phyloP scores from a whole-genome alignment of 2,329 filamentous ascomycete species.

The Fusarium chlamydosporum region DNA sequence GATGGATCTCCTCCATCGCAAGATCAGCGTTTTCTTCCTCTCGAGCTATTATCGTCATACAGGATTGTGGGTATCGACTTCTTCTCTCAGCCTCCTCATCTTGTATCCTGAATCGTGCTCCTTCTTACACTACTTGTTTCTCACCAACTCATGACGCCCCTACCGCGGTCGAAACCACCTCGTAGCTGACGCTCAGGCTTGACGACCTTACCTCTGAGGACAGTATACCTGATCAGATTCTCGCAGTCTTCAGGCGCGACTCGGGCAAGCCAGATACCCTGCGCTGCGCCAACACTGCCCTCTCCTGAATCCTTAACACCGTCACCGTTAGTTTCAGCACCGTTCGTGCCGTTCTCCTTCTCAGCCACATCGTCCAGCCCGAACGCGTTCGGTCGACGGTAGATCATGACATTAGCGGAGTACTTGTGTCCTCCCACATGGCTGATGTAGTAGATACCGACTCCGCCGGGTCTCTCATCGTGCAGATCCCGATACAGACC shows the following conservation, averaged over 20 bases:
- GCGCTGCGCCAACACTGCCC: constrained; percentile 73
- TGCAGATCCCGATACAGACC: constrained; percentile 89
- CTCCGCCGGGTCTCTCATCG: constrained; percentile 90
- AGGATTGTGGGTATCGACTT: constrained; percentile 17
- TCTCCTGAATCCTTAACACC: constrained; percentile 42
- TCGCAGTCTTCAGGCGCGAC: constrained; percentile 91
- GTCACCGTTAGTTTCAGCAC: constrained; percentile 42
- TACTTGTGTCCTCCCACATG: constrained; percentile 98
- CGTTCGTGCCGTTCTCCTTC: constrained; percentile 51
- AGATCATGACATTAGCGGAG: constrained; percentile 93
- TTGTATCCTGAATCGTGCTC: neutral
- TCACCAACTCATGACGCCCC: constrained; percentile 88
- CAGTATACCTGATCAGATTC: constrained; percentile 89
- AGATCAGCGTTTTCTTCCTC: constrained; percentile 8
- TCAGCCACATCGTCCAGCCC: constrained; percentile 62
- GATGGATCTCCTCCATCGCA: constrained; percentile 6
- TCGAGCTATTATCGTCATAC: neutral
- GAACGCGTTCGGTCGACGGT: constrained; percentile 75
- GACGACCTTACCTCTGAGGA: constrained; percentile 93
- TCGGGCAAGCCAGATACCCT: constrained; percentile 93
- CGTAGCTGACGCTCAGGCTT: constrained; percentile 89
- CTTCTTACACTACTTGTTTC: constrained; percentile 3
- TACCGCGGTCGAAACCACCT: constrained; percentile 89
- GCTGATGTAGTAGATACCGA: constrained; percentile 95
- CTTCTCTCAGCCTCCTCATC: constrained; percentile 8